Base-by-base conservation (phyloP, 495 filamentous ascomycete species). In the Tuber umbilicatum region DNA sequence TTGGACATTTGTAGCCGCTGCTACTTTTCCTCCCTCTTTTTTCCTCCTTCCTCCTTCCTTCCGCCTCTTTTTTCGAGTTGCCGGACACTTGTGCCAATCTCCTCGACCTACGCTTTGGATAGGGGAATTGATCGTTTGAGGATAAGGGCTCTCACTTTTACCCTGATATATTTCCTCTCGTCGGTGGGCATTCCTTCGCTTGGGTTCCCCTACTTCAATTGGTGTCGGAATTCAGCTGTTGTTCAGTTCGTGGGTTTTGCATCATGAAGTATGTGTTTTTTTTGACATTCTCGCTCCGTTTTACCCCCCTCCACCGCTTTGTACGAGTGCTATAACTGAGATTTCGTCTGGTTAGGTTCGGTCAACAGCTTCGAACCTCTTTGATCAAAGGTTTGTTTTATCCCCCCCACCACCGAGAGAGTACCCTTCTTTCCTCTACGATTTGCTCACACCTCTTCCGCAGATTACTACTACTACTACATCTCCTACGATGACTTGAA, bases 401-500 rank as follows among this genome's bases (percentile, higher is more conserved):
- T 23, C 60, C n/a, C 19, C 27, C 17, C 17, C 38, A 27, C 5
- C 60, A n/a, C 74, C 70, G 40, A 37, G 60, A 74, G 39, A 7
- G 68, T n/a, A 9, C 23, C 9, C 47, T 50, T 50, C 47, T 5
- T 14, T 17, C 31, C 43, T 7, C 23, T 43, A 21, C 23, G 14
- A 41, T 40, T 40, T 38, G 37, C 7, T 70, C 70, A 73, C 50
- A 23, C 31, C 9, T 35, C 31, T 12, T 67, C 55, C 50, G 35
- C 42, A 79, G 95, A 97, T 84, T 99, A 94, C 85, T 90, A 92
- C 83, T 96, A 93, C 88, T 91, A 96, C 86, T 99, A 98, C 85
- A 97, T 99, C 84, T 90, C 91, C 83, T 99, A 99, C 84, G 93
- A 98, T 79, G 92, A 91, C 74, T 88, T 99, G 69, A 99, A 99